Base-by-base conservation (phyloP, 2,329 filamentous ascomycete species). In the Chalaropsis ovoidea region DNA sequence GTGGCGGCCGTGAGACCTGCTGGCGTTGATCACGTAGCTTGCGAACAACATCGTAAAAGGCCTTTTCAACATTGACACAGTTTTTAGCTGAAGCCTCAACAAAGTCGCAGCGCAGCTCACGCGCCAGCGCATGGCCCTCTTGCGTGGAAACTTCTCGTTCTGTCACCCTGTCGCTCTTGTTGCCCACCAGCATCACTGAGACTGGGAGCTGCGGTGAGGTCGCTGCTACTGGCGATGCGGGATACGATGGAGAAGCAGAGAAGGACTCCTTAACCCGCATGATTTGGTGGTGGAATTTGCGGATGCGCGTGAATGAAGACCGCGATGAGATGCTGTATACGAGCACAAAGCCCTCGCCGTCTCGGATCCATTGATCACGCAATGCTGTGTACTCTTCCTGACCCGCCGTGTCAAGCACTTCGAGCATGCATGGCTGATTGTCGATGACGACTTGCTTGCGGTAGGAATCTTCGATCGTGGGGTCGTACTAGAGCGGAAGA, bases 291-390 rank as follows among this genome's bases (percentile, higher is more conserved):
- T 97, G 90, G 75, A 97, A 97, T 73, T 89, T 87, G 76, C 92
- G 90, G 80, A 99, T 96, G 74, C 93, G 88, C 67, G 88, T 86
- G 75, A 97, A 97, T 22, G 93, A 97, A 42, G 92, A 92, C 72
- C 94, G 88, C 63, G 93, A 97, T 15, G 94, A 96, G 77, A 99
- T 97, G 79, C 91, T 96, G 81, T 99, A 97, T 70, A 99, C 94
- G 68, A 99, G 82, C 39, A 99, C 90, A 74, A 97, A 97, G 22
- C 94, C 94, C 76, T 99, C 94, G 70, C 94, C 93, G 74, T 97
- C 93, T 71, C 94, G 86, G 75, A 97, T 97, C 93, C 93, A 97
- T 79, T 97, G 94, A 75, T 97, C 94, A 73, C 94, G 84, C 72
- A 97, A 80, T 60, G 94, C 94, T 69, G 93, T 96, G 77, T 97